These are phyloP conservation scores for Tuctoria greenei DNA, from an alignment of 176 grass and related monocot species.

Conservation along the genomic window DNA sequence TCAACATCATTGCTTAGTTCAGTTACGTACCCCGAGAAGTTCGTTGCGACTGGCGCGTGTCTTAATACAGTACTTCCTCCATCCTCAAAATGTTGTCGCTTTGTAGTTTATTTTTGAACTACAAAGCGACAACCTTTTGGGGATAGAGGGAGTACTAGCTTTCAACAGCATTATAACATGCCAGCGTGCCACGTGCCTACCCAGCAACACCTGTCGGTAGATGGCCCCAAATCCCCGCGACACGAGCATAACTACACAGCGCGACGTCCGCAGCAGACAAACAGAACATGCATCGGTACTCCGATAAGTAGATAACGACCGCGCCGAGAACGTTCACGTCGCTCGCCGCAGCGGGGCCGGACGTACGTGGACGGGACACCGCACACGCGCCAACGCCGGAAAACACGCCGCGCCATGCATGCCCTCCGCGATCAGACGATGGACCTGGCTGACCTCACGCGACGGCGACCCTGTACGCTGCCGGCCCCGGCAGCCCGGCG, in stretches of 20 bases:
- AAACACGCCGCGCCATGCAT: conserved; percentile 2
- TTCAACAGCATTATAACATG: conserved; percentile 20
- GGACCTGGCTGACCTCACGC: neutral
- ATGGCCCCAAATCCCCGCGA: conserved; percentile 27
- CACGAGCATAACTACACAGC: conserved; percentile 34
- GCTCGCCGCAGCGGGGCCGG: neutral
- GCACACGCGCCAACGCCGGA: neutral
- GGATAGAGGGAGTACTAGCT: too few relatives aligned
- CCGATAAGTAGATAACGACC: too few relatives aligned
- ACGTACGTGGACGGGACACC: neutral
- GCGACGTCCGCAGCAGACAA: conserved; percentile 14
- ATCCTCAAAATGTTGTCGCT: too few relatives aligned
- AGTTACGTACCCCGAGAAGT: too few relatives aligned
- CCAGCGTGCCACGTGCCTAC: neutral
- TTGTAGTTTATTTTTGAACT: too few relatives aligned
- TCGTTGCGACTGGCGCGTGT: too few relatives aligned
- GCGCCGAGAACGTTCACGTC: too few relatives aligned
- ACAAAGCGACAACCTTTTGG: too few relatives aligned
- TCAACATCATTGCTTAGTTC: too few relatives aligned
- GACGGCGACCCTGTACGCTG: conserved; percentile 45
- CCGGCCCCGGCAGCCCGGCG: conserved; percentile 13
- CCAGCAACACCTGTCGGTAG: conserved; percentile 26
- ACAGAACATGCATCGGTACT: too few relatives aligned
- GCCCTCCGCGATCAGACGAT: neutral
- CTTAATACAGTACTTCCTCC: too few relatives aligned